Evolutionary conservation across 2,329 filamentous ascomycete species (phyloP), one percentile per base, ranked within the genome.

Genomic region (Hymenoscyphus linearis): DNA sequence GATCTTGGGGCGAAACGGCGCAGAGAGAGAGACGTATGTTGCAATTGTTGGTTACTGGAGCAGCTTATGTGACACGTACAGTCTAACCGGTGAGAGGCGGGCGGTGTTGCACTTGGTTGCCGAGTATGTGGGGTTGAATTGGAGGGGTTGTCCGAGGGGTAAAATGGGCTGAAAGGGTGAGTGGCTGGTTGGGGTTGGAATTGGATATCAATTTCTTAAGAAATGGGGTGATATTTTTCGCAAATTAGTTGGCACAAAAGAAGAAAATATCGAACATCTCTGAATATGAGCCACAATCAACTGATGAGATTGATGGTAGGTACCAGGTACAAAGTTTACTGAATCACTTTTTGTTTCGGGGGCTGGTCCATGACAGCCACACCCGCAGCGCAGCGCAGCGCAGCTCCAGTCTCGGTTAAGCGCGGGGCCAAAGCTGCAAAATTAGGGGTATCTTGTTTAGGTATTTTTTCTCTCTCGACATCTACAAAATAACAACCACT

Each of bases 361-460:
- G 44, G 18, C n/a, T 25, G 18, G 22, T 50, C 40, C 18, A 44
- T 44, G 40, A 44, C 40, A 44, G 40, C n/a, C 40, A 47, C 40
- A 25, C 40, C n/a, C n/a, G 18, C 40, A 18, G 40, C 40, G 14
- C 44, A 50, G 18, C 44, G n/a, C n/a, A n/a, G n/a, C n/a, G n/a
- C n/a, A n/a, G n/a, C n/a, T n/a, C n/a, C n/a, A n/a, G n/a, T n/a
- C n/a, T 50, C 44, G 44, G 44, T 25, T 50, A 50, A 50, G 5
- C 44, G 44, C 22, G 58, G 58, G 40, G 37, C 44, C n/a, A n/a
- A n/a, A n/a, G n/a, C n/a, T n/a, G 4, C 22, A 50, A 47, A 50
- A 50, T 25, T 22, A 50, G 44, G 64, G 64, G 67, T 68, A 69
- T 68, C 57, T 58, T 58, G 26, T 36, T 52, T 58, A 58, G 13